A percentile compares a stretch with the other conserved stretches of the same genome.
These are phyloP conservation scores for Polyporus arcularius DNA, from an alignment of 768 basidiomycete genomes.

Conservation along the genomic window DNA sequence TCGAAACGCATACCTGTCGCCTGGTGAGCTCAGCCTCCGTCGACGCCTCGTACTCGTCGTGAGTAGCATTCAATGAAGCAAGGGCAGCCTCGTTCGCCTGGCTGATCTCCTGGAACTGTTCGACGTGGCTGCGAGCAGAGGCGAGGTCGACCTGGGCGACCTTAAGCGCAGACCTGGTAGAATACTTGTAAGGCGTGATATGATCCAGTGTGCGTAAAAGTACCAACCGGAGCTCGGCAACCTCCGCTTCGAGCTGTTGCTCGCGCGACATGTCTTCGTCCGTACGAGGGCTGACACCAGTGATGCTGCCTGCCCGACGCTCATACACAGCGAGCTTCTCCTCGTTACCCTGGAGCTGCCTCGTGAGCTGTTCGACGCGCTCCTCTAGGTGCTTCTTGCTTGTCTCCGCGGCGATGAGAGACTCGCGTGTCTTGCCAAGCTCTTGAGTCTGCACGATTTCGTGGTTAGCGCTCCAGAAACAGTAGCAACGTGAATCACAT, in stretches of 20 bases:
- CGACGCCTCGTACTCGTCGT: conserved; percentile 77
- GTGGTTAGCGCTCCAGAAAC: conserved; percentile 17
- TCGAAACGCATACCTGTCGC: conserved; percentile 54
- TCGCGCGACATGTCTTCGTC: conserved; percentile 61
- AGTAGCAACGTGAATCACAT: conserved; percentile 26
- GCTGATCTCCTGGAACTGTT: conserved; percentile 87
- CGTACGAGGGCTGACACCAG: conserved; percentile 32
- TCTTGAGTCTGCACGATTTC: conserved; percentile 53
- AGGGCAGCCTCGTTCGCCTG: conserved; percentile 81
- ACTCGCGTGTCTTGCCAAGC: conserved; percentile 66
- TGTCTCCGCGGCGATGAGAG: conserved; percentile 70
- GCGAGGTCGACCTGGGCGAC: conserved; percentile 76
- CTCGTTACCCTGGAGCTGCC: conserved; percentile 70
- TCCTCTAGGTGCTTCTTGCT: conserved; percentile 80
- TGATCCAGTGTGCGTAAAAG: too few species aligned
- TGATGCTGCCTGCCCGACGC: conserved; percentile 46
- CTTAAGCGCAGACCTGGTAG: conserved; percentile 71
- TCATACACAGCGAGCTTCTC: conserved; percentile 91
- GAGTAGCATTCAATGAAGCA: conserved; percentile 64
- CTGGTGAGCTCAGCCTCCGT: conserved; percentile 69
- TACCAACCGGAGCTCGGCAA: conserved; percentile 81
- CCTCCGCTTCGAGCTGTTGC: conserved; percentile 80
- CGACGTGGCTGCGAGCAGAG: conserved; percentile 67
- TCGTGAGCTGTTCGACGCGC: conserved; percentile 60
- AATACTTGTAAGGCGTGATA: not conserved